phyloP scores from a whole-genome alignment of 345 rosid species.

The Diplotaxis tenuifolia region DNA sequence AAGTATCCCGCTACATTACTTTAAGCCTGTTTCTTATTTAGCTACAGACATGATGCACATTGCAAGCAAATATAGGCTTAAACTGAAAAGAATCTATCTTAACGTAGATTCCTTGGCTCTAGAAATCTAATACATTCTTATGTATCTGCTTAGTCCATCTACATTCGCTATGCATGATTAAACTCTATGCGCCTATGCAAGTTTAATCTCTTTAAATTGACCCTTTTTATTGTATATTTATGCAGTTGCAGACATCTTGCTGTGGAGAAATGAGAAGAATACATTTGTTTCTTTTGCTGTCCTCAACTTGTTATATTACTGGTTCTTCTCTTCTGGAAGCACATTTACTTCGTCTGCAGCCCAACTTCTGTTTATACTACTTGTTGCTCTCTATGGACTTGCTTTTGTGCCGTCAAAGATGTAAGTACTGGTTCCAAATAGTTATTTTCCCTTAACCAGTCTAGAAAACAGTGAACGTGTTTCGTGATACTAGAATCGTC shows the following conservation, averaged over 20 bases:
- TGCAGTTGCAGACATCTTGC: slow-evolving; percentile 84
- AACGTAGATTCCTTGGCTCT: slow-evolving; percentile 7
- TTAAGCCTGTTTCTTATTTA: not conserved
- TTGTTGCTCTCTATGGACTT: slow-evolving; percentile 53
- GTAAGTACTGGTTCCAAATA: slow-evolving; percentile 47
- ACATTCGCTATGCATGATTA: not conserved
- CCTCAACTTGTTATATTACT: slow-evolving; percentile 56
- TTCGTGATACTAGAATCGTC: not conserved
- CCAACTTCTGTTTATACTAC: slow-evolving; percentile 55
- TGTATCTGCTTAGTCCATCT: not conserved
- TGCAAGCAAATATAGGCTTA: not conserved
- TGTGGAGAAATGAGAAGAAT: slow-evolving; percentile 92
- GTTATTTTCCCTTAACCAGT: not conserved
- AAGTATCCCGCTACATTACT: not conserved
- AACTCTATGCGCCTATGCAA: not conserved
- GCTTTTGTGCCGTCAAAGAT: slow-evolving; percentile 50
- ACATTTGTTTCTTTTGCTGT: slow-evolving; percentile 61
- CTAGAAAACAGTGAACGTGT: slow-evolving; percentile 4
- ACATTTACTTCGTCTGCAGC: slow-evolving; percentile 69
- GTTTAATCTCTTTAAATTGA: not conserved
- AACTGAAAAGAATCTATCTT: not conserved
- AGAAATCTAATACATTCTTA: slow-evolving; percentile 17
- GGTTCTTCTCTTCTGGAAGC: slow-evolving; percentile 78
- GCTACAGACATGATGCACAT: slow-evolving; percentile 1
- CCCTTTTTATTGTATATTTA: slow-evolving; percentile 21